Percentiles rank a stretch among this genome's conserved stretches.
Conservation (phyloP, 306 rosid genomes). For the Pueraria montana region DNA sequence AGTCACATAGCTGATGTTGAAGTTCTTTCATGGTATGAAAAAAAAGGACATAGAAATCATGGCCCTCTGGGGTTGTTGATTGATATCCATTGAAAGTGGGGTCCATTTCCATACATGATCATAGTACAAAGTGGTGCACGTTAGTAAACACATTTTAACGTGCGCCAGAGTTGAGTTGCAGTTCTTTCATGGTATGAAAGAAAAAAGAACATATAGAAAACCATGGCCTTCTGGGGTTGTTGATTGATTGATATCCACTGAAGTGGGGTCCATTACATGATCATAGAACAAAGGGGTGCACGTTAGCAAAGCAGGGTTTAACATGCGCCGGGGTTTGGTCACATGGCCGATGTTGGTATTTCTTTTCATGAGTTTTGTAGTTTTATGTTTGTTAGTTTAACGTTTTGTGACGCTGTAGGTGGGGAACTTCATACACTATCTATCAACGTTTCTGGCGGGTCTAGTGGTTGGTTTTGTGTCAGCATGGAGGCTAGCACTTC, state of each 20-base stretch:
- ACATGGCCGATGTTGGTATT: slow-evolving; percentile 13
- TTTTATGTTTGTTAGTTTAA: slow-evolving; percentile 24
- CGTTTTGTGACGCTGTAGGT: slow-evolving; percentile 63
- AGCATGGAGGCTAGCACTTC: slow-evolving; percentile 95
- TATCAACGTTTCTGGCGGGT: slow-evolving; percentile 96
- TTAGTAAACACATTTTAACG: slow-evolving; percentile 33
- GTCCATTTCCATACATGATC: neutral
- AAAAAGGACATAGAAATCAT: neutral
- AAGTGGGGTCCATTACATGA: neutral
- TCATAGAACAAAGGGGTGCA: slow-evolving; percentile 15
- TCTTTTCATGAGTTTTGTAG: neutral
- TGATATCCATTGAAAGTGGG: neutral
- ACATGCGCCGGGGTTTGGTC: slow-evolving; percentile 34
- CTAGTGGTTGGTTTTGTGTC: slow-evolving; percentile 98
- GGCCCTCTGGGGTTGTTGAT: slow-evolving; percentile 28
- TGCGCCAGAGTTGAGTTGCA: slow-evolving; percentile 18
- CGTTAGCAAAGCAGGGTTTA: slow-evolving; percentile 32
- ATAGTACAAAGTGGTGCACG: slow-evolving; percentile 12
- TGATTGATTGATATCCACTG: neutral
- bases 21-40: neutral
- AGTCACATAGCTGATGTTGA: neutral
- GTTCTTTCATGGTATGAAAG: neutral
- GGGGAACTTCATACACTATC: slow-evolving; percentile 98
- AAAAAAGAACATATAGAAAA: neutral
- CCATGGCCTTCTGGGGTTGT: slow-evolving; percentile 24